phyloP scores from a whole-genome alignment of 140 eudicot genomes.

The Bidens hawaiensis region DNA sequence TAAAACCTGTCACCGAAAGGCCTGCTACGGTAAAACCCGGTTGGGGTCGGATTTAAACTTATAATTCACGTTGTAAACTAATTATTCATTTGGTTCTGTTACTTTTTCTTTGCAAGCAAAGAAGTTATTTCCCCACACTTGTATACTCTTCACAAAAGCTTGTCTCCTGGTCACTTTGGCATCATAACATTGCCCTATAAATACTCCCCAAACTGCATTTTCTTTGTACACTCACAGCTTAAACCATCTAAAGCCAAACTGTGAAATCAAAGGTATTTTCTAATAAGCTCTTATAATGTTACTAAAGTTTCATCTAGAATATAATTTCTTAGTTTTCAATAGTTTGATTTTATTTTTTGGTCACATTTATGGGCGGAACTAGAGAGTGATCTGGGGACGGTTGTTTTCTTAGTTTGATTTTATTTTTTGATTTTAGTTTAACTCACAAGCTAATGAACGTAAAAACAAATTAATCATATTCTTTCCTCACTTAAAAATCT shows the following conservation, averaged over 20 bases:
- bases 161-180: background rate
- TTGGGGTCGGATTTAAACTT: no score
- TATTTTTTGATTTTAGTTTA: no score
- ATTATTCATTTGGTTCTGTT: background rate
- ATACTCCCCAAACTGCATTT: conserved; percentile 1
- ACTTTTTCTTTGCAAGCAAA: conserved; percentile 14
- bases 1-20: no score
- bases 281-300: background rate
- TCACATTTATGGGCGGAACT: background rate
- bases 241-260: background rate
- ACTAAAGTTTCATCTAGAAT: background rate
- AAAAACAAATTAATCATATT: no score
- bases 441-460: no score
- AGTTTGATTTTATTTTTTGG: background rate
- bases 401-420: background rate
- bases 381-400: no score
- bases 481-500: no score
- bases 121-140: conserved; percentile 28
- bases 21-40: no score
- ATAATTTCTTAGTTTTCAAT: background rate
- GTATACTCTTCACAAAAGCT: conserved; percentile 8
- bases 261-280: conserved; percentile 9
- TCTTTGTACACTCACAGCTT: background rate
- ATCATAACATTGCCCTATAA: conserved; percentile 7
- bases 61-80: background rate